These are phyloP conservation scores for Zhuliangozyma parablackwelliae DNA, from an alignment of 1,139 yeast species.

Conservation along the genomic window DNA sequence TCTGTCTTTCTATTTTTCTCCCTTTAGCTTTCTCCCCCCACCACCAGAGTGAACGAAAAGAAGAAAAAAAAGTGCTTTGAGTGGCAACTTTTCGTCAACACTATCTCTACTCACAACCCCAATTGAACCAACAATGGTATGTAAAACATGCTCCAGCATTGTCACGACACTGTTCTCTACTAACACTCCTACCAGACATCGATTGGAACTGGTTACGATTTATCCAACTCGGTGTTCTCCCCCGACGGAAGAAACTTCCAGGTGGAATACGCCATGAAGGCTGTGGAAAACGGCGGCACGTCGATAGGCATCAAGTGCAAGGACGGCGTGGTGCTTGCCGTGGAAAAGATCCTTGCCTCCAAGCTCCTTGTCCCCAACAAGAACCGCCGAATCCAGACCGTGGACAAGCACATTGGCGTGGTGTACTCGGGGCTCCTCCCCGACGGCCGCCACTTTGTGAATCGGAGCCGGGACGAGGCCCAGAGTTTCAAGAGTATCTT, in stretches of 20 bases:
- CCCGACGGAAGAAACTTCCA: constrained; percentile 96
- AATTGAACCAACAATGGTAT: constrained; percentile 8
- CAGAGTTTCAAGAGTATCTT: constrained; percentile 72
- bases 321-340: constrained; percentile 95
- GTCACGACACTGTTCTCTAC: too few species aligned
- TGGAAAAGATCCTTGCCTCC: constrained; percentile 84
- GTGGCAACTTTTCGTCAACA: background rate
- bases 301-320: constrained; percentile 87
- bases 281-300: constrained; percentile 96
- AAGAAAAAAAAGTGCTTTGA: background rate
- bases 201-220: constrained; percentile 95
- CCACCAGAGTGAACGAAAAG: too few species aligned
- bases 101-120: too few species aligned
- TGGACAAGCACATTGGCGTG: constrained; percentile 91
- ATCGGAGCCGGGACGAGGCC: constrained; percentile 91
- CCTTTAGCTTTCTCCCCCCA: background rate
- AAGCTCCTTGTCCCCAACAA: constrained; percentile 85
- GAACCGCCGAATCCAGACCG: constrained; percentile 85
- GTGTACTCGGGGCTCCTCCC: constrained; percentile 93
- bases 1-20: too few species aligned
- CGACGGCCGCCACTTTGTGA: constrained; percentile 92
- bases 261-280: constrained; percentile 96
- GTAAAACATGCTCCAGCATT: constrained; percentile 1
- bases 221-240: constrained; percentile 83
- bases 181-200: constrained; percentile 50